These are phyloP conservation scores for Aspergillus hiratsukae DNA, from an alignment of 2,329 filamentous ascomycete species.

Conservation along the genomic window DNA sequence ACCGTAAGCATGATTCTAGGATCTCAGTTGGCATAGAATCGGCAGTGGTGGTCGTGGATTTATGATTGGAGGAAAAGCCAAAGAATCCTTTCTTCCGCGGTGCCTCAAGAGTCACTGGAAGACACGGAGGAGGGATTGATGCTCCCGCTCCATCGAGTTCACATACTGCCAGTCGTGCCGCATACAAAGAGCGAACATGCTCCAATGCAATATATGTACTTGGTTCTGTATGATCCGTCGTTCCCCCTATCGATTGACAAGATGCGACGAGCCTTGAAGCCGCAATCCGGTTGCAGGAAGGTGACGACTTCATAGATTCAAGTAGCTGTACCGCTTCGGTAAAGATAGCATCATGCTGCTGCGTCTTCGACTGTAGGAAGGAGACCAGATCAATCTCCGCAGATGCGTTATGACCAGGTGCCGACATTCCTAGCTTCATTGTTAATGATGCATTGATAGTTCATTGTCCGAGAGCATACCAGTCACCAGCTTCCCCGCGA, in stretches of 20 bases:
- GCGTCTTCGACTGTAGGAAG: slow-evolving; percentile 19
- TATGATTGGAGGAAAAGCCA: slow-evolving; percentile 18
- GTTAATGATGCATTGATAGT: neutral
- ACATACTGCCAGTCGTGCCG: slow-evolving; percentile 59
- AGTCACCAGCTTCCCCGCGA: neutral
- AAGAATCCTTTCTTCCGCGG: slow-evolving; percentile 27
- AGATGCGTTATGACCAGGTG: slow-evolving; percentile 3
- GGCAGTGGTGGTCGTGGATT: slow-evolving; percentile 9
- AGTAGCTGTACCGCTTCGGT: slow-evolving; percentile 42
- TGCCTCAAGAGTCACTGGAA: slow-evolving; percentile 43
- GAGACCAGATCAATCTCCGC: slow-evolving; percentile 25
- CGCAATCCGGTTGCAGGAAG: slow-evolving; percentile 52
- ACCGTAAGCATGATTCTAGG: slow-evolving; percentile 50
- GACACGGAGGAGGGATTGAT: slow-evolving; percentile 49
- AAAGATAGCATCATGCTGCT: slow-evolving; percentile 34
- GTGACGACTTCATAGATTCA: slow-evolving; percentile 41
- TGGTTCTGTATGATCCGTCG: slow-evolving; percentile 18
- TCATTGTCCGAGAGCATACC: slow-evolving; percentile 2
- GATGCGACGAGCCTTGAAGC: slow-evolving; percentile 49
- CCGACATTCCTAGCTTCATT: slow-evolving; percentile 1
- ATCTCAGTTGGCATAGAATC: slow-evolving; percentile 20
- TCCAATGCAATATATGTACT: slow-evolving; percentile 35
- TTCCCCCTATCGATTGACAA: slow-evolving; percentile 47
- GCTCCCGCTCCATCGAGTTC: slow-evolving; percentile 54
- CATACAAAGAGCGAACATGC: slow-evolving; percentile 53